Conservation (phyloP, 306 rosid species). For the Sicyos edulis region DNA sequence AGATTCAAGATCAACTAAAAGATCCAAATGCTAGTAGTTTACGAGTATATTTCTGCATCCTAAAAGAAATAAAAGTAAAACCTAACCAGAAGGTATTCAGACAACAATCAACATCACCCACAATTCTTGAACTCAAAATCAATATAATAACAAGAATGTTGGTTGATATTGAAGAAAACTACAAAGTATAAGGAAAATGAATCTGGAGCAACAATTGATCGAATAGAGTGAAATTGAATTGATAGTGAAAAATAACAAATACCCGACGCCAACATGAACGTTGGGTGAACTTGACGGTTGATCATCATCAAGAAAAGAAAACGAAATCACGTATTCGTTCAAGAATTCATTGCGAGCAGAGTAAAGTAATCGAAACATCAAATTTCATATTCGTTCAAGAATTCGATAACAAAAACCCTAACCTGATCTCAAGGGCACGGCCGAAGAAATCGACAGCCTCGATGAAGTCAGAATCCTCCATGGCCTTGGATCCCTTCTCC, state of each 20-base stretch:
- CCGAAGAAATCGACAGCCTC: slow-evolving; percentile 83
- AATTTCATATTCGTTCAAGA: too few species aligned
- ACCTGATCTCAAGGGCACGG: slow-evolving; percentile 96
- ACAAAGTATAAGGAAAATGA: neutral
- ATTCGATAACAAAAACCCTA: slow-evolving; percentile 26
- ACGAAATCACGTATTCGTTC: too few species aligned
- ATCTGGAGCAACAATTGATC: neutral
- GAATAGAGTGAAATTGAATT: neutral
- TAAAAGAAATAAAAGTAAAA: neutral
- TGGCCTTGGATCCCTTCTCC: slow-evolving; percentile 61
- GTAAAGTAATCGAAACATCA: neutral
- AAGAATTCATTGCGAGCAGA: too few species aligned
- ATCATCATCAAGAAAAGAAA: too few species aligned
- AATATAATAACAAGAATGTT: neutral
- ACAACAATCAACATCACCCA: neutral
- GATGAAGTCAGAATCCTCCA: slow-evolving; percentile 51
- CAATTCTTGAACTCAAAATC: too few species aligned
- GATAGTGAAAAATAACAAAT: too few species aligned
- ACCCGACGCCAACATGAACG: too few species aligned
- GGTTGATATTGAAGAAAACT: neutral
- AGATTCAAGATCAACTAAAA: neutral
- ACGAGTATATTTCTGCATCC: neutral
- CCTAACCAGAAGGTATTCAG: neutral
- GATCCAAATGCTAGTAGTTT: neutral
- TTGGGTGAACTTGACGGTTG: too few species aligned